Evolutionary conservation across 2,329 filamentous ascomycete genomes (phyloP).

Genomic region (Colletotrichum limetticola): DNA sequence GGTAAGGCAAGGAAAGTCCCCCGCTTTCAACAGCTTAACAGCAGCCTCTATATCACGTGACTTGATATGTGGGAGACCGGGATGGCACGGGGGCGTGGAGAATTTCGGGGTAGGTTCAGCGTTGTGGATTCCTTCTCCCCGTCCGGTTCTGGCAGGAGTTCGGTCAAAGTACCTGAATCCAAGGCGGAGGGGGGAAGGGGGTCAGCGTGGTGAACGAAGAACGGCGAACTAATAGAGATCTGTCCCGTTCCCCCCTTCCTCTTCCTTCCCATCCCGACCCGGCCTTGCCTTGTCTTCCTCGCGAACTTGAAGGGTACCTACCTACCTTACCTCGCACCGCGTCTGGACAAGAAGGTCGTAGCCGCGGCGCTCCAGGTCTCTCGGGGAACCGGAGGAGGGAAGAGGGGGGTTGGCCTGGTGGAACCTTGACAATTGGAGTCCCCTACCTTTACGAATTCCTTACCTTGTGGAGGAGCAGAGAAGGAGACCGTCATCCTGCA

Average conservation of each 20-base stretch:
- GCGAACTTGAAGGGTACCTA: not conserved
- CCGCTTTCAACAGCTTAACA: not conserved
- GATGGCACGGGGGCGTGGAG: not conserved
- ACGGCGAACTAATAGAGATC: not conserved
- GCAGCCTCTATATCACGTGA: constrained; percentile 13
- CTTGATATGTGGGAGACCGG: constrained; percentile 1
- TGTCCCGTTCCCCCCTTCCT: not conserved
- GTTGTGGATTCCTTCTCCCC: not conserved
- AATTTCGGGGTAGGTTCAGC: not conserved
- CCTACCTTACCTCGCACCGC: not conserved
- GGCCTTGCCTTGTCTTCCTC: not conserved
- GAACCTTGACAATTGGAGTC: not conserved
- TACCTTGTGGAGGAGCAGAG: not conserved
- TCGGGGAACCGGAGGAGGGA: not conserved
- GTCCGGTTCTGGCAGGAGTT: not conserved
- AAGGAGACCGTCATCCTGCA: not conserved
- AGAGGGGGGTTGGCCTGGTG: not conserved
- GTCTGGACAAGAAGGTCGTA: constrained; percentile 7
- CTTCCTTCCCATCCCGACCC: not conserved
- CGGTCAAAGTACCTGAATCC: not conserved
- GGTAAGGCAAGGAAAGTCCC: too few species aligned
- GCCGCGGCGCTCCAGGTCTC: not conserved
- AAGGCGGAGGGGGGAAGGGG: not conserved
- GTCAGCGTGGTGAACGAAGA: not conserved
- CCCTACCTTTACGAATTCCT: not conserved